Evolutionary conservation across 208 protist species (phyloP).

Genomic region (Trypanosoma scelopori): DNA sequence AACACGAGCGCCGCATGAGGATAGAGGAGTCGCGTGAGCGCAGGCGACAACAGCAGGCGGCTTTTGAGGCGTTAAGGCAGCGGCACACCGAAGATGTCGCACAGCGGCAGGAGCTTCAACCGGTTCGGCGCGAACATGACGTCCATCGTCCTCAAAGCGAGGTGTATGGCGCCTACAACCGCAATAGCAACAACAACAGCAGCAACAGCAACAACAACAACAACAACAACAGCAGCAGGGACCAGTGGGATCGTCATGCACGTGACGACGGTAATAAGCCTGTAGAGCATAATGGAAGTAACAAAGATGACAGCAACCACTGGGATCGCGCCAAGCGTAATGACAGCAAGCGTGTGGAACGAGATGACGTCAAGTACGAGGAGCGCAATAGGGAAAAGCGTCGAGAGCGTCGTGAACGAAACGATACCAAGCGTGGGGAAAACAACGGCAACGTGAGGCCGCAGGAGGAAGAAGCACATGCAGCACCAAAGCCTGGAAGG

Average conservation of each 20-base stretch:
- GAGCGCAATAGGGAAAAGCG: constrained; percentile 19
- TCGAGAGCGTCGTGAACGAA: constrained; percentile 27
- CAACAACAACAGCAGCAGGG: constrained; percentile 2
- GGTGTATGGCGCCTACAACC: not conserved
- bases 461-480: not conserved
- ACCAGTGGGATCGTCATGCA: not conserved
- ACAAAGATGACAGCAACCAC: not conserved
- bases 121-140: not conserved
- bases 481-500: not conserved
- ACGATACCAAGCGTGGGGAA: constrained; percentile 16
- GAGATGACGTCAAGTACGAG: constrained; percentile 15
- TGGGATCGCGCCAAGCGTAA: not conserved
- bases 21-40: constrained; percentile 26
- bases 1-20: constrained; percentile 35
- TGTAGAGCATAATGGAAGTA: not conserved
- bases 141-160: too few relatives aligned
- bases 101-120: not conserved
- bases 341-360: constrained; percentile 11
- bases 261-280: not conserved
- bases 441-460: not conserved
- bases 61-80: constrained; percentile 23
- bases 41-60: constrained; percentile 32
- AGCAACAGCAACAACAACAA: not conserved
- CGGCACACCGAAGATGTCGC: constrained; percentile 30
- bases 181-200: not conserved